Evolutionary conservation across 75 land plant species (phyloP).

Genomic region (Pseudotsuga menziesii): DNA sequence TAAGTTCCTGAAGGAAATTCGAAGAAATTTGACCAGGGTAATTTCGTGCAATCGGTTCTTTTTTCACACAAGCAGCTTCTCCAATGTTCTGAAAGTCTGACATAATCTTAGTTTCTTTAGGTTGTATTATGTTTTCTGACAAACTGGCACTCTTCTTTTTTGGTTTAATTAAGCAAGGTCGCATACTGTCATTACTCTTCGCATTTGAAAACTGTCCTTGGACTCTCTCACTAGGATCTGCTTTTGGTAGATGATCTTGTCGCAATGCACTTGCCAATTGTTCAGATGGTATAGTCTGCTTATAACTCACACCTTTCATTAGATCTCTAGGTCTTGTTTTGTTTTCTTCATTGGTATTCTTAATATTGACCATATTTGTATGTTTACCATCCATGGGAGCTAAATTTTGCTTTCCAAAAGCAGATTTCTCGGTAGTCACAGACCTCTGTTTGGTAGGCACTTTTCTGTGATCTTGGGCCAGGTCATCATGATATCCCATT

Average conservation of each 20-base stretch:
- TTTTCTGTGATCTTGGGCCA: no score
- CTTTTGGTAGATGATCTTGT: neutral
- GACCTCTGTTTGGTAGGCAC: no score
- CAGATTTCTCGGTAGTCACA: no score
- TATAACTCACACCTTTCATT: neutral
- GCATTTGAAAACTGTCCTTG: neutral
- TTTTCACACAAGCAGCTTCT: neutral
- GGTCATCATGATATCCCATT: no score
- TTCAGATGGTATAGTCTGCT: neutral
- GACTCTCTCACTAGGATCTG: neutral
- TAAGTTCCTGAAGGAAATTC: neutral
- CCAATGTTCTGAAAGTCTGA: no score
- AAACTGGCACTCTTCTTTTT: neutral
- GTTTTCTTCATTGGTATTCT: neutral
- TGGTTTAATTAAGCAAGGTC: neutral
- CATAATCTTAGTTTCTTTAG: neutral
- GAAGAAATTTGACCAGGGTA: neutral
- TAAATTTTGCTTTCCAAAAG: no score
- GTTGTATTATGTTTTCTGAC: neutral
- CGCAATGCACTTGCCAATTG: neutral
- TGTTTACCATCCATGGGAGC: no score
- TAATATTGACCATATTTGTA: neutral
- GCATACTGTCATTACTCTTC: neutral
- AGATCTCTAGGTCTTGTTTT: neutral
- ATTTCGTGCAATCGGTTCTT: neutral